Base-by-base conservation (phyloP, 1,284 basidiomycete species). In the Volvariella surrecta region DNA sequence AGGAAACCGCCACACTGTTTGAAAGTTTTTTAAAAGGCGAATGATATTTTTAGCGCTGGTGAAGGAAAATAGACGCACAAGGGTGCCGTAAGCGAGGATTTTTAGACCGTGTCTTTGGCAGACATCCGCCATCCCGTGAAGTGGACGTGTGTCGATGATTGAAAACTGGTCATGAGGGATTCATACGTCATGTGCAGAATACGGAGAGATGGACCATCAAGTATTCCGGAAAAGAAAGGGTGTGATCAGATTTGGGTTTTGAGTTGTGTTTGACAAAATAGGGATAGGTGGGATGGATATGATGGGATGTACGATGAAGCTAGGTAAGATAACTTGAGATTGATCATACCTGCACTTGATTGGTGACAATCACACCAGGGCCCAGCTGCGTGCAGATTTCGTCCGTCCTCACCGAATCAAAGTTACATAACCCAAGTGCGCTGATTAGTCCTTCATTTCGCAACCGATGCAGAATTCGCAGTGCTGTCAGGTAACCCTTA, bases 1-100 rank as follows among this genome's bases (percentile, higher is more conserved):
- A 90, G 67, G 57, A 90, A 89, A 3, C 86, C 87, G 6, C 86
- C 86, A 51, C 87, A 89, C 86, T 89, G 41, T 8, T 30, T 24
- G 3, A 43, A 42, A 40, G 13, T 19, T 50, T 45, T 45, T 49
- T 42, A 52, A 42, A 17, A 50, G 34, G 38, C 41, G 16, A 32
- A 32, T 44, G 44, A 38, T 44, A 43, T 18, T 13, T 18, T 32
- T 24, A 43, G 21, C 17, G n/a, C 16, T 4, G 9, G 19, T 30
- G 13, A 31, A 24, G 31, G 28, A 16, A 13, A 9, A 19, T 28
- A 28, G 24, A 63, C 79, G 49, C 51, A 88, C 87, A 50, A 89
- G 57, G 0, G 85, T 84, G 11, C 86, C 87, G 55, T 90, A 90
- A 21, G 88, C 88, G 31, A 90, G 62, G 30, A 90, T 67, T 54